Conservation (phyloP, 441 rosid species). For the Populus tomentosa region DNA sequence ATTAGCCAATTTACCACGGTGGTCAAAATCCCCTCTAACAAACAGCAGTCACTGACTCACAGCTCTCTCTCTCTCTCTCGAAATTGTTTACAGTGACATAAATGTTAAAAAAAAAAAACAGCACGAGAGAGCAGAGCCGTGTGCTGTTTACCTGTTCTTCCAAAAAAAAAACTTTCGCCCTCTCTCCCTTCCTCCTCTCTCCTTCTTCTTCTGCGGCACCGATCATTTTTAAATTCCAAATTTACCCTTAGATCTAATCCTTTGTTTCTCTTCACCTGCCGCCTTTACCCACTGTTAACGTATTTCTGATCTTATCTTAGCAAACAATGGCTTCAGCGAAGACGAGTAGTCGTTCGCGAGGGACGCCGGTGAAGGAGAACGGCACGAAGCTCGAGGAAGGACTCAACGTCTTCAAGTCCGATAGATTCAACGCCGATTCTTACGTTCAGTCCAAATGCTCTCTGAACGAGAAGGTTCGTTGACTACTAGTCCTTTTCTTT, state of each 20-base stretch:
- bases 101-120: not conserved
- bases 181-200: no score
- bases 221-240: not conserved
- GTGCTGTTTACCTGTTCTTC: not conserved
- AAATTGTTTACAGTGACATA: not conserved
- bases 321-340: slow-evolving; percentile 58
- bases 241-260: not conserved
- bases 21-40: not conserved
- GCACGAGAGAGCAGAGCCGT: not conserved
- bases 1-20: not conserved
- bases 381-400: slow-evolving; percentile 81
- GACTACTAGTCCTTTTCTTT: not conserved
- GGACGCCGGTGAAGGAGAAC: slow-evolving; percentile 60
- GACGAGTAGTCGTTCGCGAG: slow-evolving; percentile 55
- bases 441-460: slow-evolving; percentile 92
- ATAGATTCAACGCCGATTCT: slow-evolving; percentile 81
- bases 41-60: not conserved
- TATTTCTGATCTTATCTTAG: not conserved
- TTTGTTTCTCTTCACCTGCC: not conserved
- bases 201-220: no score
- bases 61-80: not conserved
- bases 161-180: no score
- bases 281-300: not conserved
- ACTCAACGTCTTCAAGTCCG: slow-evolving; percentile 77
- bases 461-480: slow-evolving; percentile 85